phyloP scores from a whole-genome alignment of 495 filamentous ascomycete species.

The Cercophora scortea region DNA sequence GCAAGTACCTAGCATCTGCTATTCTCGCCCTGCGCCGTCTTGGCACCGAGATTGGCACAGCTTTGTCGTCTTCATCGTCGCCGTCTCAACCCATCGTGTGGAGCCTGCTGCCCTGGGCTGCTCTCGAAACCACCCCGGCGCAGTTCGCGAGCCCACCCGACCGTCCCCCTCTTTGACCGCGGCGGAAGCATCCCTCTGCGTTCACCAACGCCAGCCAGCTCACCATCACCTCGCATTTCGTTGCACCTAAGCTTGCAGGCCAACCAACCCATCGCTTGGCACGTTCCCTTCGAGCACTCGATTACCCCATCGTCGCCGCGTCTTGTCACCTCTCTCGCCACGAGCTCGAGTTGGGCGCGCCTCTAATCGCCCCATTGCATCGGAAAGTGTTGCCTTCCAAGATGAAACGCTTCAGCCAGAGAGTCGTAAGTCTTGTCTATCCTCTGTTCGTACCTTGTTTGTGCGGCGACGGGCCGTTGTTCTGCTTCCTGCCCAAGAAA shows the following conservation, averaged over 20 bases:
- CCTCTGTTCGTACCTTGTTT: not conserved
- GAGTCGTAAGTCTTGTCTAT: conserved; percentile 67
- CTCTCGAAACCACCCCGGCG: not conserved
- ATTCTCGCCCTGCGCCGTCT: not conserved
- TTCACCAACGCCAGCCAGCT: too few species aligned
- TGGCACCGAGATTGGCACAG: not conserved
- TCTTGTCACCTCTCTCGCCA: conserved; percentile 11
- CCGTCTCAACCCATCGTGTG: not conserved
- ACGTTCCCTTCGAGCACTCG: conserved; percentile 1
- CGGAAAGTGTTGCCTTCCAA: conserved; percentile 42
- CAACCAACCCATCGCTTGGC: not conserved
- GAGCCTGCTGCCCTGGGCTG: not conserved
- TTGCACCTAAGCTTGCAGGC: too few species aligned
- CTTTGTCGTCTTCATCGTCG: not conserved
- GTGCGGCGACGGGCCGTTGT: not conserved
- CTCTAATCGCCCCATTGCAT: conserved; percentile 23
- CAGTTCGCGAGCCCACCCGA: not conserved
- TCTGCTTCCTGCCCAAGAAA: not conserved
- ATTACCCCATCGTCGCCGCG: not conserved
- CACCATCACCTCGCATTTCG: too few species aligned
- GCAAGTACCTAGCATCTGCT: not conserved
- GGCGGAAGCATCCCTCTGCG: not conserved
- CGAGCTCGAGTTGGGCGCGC: conserved; percentile 21
- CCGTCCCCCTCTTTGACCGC: not conserved
- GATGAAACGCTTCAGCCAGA: conserved; percentile 98